Evolutionary conservation across 2,329 filamentous ascomycete genomes (phyloP).

Genomic region (Ophioceras dolichostomum): DNA sequence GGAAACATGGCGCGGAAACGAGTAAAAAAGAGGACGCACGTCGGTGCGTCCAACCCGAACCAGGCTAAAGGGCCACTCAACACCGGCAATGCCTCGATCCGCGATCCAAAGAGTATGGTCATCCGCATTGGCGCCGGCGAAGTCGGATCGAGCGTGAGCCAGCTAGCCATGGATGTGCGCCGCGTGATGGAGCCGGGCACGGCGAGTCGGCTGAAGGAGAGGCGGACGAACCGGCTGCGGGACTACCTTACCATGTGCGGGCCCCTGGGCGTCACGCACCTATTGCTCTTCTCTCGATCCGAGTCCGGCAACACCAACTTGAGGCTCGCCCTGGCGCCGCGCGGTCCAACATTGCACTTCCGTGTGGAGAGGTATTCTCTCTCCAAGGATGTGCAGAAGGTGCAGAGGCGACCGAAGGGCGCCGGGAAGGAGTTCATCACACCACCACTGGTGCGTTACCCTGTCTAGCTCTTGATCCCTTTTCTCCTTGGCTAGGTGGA

Average conservation of each 20-base stretch:
- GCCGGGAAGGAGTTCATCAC: constrained; percentile 77
- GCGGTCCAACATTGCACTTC: constrained; percentile 89
- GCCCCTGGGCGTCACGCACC: constrained; percentile 81
- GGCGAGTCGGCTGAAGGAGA: constrained; percentile 77
- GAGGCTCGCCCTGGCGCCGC: constrained; percentile 73
- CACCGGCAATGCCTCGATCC: constrained; percentile 48
- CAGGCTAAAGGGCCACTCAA: constrained; percentile 38
- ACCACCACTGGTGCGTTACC: constrained; percentile 56
- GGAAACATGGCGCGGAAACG: constrained; percentile 69
- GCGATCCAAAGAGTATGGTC: constrained; percentile 91
- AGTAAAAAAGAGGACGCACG: constrained; percentile 82
- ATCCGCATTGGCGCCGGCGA: constrained; percentile 93
- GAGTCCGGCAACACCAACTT: constrained; percentile 86
- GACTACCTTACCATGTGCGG: constrained; percentile 96
- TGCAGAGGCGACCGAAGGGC: constrained; percentile 70
- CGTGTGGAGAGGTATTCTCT: constrained; percentile 90
- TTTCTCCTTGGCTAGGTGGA: background rate
- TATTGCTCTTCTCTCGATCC: constrained; percentile 86
- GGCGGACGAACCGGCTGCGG: constrained; percentile 73
- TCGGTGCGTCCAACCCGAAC: constrained; percentile 47
- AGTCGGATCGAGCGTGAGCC: constrained; percentile 81
- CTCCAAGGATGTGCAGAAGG: constrained; percentile 76
- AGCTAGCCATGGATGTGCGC: constrained; percentile 83
- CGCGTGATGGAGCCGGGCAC: constrained; percentile 94
- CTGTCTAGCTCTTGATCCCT: background rate